Base-by-base conservation (phyloP, 768 basidiomycete genomes). In the Tulasnella sp. region DNA sequence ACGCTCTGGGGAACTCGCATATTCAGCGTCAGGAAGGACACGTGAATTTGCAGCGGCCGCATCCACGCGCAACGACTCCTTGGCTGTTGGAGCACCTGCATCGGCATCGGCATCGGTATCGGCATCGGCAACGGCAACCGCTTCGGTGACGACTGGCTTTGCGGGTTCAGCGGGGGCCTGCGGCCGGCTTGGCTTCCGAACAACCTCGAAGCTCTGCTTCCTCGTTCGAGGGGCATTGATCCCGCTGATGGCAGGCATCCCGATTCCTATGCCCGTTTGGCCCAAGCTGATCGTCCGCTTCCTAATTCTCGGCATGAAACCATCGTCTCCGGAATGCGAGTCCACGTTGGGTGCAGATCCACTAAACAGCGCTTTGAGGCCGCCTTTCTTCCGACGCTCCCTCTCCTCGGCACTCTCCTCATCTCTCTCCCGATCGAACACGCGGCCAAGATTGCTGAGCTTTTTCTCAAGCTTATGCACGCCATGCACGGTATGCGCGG, bases 211-310 rank as follows among this genome's bases (percentile, higher is more conserved):
- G 38, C 72, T 74, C 29, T 40, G 40, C 72, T 54, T 54, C 37
- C 72, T 49, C 29, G 72, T 74, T 29, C 49, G 45, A 64, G n/a
- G 36, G 15, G 31, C 54, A 64, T n/a, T 58, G 8, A 29, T 39
- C 19, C 49, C 49, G 19, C 72, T 34, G 17, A 42, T 29, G 9
- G 49, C 17, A 34, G 45, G 45, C 6, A 74, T 29, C 34, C 45
- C 72, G 25, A 74, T 64, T 8, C 72, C 72, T 19, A 74, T 52
- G 37, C 72, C 72, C 42, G 72, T 64, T 39, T 74, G 72, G 17
- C 73, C 73, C 25, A 74, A 40, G 39, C 73, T 74, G 52, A 74
- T 74, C 38, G 73, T 74, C 1, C 73, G 45, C 34, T 74, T 74
- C 36, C 73, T 34, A 15, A 67, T n/a, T 4, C 73, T 42, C 14